Evolutionary conservation across 1,284 basidiomycete genomes (phyloP).

Genomic region (Polyporus tsugae): DNA sequence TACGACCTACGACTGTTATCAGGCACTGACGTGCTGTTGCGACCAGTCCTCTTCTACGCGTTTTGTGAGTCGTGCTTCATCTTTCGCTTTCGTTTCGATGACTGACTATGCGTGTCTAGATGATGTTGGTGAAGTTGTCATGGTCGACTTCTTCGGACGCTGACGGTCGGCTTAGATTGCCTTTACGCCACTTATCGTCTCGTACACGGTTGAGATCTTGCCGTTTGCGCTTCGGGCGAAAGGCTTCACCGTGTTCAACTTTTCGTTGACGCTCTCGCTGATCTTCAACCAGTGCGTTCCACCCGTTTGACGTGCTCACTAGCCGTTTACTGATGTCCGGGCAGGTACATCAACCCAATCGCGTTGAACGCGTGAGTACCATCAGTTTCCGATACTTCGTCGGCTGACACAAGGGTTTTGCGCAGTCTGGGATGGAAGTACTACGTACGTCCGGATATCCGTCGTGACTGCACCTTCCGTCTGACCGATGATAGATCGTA

Average conservation of each 20-base stretch:
- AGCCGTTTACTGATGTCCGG: not conserved
- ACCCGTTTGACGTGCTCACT: not conserved
- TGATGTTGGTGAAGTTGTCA: constrained; percentile 37
- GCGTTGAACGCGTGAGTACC: constrained; percentile 45
- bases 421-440: constrained; percentile 45
- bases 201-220: constrained; percentile 66
- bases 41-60: constrained; percentile 49
- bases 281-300: constrained; percentile 64
- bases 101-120: constrained; percentile 29
- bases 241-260: constrained; percentile 65
- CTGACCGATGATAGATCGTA: constrained; percentile 34
- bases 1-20: constrained; percentile 3
- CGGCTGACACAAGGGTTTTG: not conserved
- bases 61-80: constrained; percentile 48
- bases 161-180: constrained; percentile 45
- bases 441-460: constrained; percentile 39
- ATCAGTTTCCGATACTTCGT: not conserved
- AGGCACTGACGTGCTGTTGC: not conserved
- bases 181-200: constrained; percentile 64
- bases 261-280: constrained; percentile 56
- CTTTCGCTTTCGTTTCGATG: not conserved
- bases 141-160: not conserved
- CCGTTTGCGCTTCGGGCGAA: constrained; percentile 67
- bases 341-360: constrained; percentile 52
- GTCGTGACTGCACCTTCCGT: not conserved